Evolutionary conservation across 768 basidiomycete species (phyloP).

Genomic region (Leucocoprinus sp.): DNA sequence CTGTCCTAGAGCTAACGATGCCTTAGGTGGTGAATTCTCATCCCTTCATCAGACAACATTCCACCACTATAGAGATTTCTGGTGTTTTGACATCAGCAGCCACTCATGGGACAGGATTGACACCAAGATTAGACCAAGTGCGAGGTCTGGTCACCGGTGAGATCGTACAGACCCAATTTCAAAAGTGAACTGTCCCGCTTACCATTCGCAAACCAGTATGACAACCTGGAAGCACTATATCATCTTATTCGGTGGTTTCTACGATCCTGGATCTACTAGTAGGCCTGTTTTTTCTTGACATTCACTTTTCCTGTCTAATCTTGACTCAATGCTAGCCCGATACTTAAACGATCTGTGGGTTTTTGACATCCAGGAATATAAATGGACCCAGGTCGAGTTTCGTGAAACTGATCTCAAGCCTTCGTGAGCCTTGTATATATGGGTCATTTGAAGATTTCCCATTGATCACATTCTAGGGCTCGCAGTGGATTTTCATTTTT

Average conservation of each 20-base stretch:
- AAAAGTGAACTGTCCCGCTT: background rate
- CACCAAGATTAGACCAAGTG: slow-evolving; percentile 71
- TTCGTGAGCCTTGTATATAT: slow-evolving; percentile 40
- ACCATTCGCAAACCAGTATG: slow-evolving; percentile 46
- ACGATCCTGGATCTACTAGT: slow-evolving; percentile 82
- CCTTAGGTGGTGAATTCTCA: slow-evolving; percentile 75
- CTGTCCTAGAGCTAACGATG: slow-evolving; percentile 1
- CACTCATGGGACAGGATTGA: slow-evolving; percentile 87
- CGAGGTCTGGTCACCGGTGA: slow-evolving; percentile 77
- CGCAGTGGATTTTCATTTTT: slow-evolving; percentile 84
- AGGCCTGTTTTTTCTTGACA: slow-evolving; percentile 16
- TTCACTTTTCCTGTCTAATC: background rate
- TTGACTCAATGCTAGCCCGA: slow-evolving; percentile 39
- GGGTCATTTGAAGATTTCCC: background rate
- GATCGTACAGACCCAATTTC: slow-evolving; percentile 17
- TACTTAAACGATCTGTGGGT: slow-evolving; percentile 83
- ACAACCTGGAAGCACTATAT: slow-evolving; percentile 84
- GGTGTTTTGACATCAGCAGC: slow-evolving; percentile 74
- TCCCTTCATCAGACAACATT: slow-evolving; percentile 76
- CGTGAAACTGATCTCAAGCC: slow-evolving; percentile 64
- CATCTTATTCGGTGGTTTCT: slow-evolving; percentile 85
- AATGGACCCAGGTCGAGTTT: slow-evolving; percentile 74
- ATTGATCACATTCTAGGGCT: slow-evolving; percentile 32
- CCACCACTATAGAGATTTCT: slow-evolving; percentile 86
- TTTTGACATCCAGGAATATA: slow-evolving; percentile 81